These are phyloP conservation scores for Cornus suecica DNA, from an alignment of 148 eudicot genomes.

Conservation along the genomic window DNA sequence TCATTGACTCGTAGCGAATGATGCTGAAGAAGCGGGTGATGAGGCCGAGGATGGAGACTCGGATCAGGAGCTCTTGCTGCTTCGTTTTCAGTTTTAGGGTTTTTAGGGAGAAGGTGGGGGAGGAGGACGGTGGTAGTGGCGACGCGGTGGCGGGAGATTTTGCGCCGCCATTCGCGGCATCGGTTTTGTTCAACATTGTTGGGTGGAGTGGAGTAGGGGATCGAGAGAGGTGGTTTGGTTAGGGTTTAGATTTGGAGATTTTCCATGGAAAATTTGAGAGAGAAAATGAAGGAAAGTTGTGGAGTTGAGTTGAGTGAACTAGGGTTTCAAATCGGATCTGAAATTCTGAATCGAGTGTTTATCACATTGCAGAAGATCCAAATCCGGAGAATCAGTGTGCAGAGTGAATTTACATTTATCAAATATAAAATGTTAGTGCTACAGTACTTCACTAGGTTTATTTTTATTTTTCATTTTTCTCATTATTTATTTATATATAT, in stretches of 20 bases:
- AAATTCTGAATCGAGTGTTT: background rate
- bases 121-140: constrained; percentile 8
- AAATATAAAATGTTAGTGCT: too few relatives aligned
- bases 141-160: background rate
- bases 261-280: background rate
- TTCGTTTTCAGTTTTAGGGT: constrained; percentile 73
- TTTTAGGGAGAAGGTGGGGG: constrained; percentile 35
- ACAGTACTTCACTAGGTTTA: too few relatives aligned
- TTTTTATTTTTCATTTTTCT: too few relatives aligned
- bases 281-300: background rate
- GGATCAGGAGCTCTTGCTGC: constrained; percentile 84
- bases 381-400: background rate
- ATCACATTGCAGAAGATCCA: background rate
- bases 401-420: too few relatives aligned
- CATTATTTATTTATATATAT: too few relatives aligned
- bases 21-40: constrained; percentile 79
- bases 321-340: background rate
- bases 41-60: constrained; percentile 61
- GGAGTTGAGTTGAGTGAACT: background rate
- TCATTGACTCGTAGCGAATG: constrained; percentile 90
- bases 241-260: background rate
- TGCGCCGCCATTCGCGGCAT: constrained; percentile 9
- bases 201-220: too few relatives aligned
- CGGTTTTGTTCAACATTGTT: constrained; percentile 9
- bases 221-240: background rate